Conservation (phyloP, 345 rosid species). For the Citrus sp. region DNA sequence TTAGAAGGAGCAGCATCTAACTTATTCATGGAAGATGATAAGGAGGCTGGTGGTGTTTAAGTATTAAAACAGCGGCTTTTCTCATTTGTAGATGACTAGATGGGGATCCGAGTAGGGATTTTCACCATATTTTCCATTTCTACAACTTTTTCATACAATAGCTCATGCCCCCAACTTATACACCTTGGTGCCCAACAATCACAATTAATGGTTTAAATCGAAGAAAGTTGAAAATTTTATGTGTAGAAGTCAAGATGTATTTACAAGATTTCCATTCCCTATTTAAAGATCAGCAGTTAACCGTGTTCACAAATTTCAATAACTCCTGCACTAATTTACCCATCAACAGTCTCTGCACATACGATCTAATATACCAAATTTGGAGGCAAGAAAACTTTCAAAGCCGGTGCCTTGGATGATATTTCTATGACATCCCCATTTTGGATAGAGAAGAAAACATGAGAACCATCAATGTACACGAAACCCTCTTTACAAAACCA, state of each 20-base stretch:
- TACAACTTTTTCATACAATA: not conserved
- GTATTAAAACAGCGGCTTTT: no score
- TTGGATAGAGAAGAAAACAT: constrained; percentile 42
- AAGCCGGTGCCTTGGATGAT: constrained; percentile 62
- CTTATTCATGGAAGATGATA: no score
- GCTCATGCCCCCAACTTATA: not conserved
- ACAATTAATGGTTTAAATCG: not conserved
- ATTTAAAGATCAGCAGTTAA: not conserved
- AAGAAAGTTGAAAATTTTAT: not conserved
- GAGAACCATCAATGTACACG: constrained; percentile 77
- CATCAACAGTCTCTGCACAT: not conserved
- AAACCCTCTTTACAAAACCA: constrained; percentile 70
- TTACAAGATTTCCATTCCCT: not conserved
- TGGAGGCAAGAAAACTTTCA: constrained; percentile 63
- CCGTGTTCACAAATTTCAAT: not conserved
- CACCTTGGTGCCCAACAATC: not conserved
- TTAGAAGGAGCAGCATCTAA: no score
- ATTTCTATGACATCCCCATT: constrained; percentile 58
- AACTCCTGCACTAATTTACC: not conserved
- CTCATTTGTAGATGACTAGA: no score
- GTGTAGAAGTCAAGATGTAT: not conserved
- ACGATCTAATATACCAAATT: constrained; percentile 14
- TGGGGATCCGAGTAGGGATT: no score
- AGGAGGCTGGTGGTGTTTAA: no score
- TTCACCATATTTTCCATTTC: no score